Evolutionary conservation across 352 stramenopile genomes (phyloP).

Genomic region (Globisporangium barbulae): DNA sequence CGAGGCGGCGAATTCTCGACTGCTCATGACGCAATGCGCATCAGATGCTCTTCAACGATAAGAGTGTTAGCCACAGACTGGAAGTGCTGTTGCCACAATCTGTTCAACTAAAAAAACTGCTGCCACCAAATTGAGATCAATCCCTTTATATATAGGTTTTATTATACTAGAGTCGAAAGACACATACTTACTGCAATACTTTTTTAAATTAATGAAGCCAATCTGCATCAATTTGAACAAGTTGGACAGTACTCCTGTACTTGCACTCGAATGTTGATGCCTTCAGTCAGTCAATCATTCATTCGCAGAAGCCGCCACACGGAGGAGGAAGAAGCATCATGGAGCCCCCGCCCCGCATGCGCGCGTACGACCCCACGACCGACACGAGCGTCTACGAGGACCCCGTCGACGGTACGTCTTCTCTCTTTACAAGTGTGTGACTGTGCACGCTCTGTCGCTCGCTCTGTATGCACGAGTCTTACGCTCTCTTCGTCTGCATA

Average conservation of each 20-base stretch:
- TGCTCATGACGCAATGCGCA: neutral
- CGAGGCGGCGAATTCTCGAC: neutral
- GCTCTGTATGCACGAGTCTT: slow-evolving; percentile 3
- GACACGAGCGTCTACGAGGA: slow-evolving; percentile 11
- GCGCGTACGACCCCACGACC: slow-evolving; percentile 17
- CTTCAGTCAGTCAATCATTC: slow-evolving; percentile 4
- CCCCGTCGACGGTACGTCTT: slow-evolving; percentile 12
- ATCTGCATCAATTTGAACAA: neutral
- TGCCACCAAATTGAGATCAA: neutral
- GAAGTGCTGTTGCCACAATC: neutral
- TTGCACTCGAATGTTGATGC: neutral
- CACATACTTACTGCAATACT: too few relatives aligned
- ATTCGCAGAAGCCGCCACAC: neutral
- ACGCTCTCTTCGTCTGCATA: slow-evolving; percentile 2
- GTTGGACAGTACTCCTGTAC: neutral
- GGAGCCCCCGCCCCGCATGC: slow-evolving; percentile 9
- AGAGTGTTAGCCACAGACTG: neutral
- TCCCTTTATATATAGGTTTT: neutral
- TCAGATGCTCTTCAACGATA: slow-evolving; percentile 2
- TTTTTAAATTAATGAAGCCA: too few relatives aligned
- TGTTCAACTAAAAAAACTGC: neutral
- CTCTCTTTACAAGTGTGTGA: neutral
- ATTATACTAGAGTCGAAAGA: neutral
- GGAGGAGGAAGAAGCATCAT: neutral
- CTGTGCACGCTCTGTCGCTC: neutral